These are phyloP conservation scores for Cerrena zonata DNA, from an alignment of 1,284 basidiomycete species.

Conservation along the genomic window DNA sequence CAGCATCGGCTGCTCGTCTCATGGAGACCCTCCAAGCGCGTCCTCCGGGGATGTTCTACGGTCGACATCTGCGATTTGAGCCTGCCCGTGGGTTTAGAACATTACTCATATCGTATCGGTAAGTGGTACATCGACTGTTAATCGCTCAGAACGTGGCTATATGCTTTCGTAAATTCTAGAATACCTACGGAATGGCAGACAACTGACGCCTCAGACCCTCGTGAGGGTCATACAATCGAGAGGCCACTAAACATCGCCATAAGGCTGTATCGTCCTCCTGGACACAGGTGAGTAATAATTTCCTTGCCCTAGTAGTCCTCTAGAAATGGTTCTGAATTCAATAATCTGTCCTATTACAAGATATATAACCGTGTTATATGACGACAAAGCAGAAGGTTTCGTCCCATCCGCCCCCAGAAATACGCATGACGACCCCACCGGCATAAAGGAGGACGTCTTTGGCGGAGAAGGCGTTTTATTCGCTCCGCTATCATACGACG, in stretches of 20 bases:
- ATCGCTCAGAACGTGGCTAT: no score
- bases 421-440: not conserved
- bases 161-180: no score
- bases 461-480: conserved; percentile 40
- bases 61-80: conserved; percentile 67
- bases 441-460: conserved; percentile 21
- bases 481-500: conserved; percentile 51
- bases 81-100: conserved; percentile 71
- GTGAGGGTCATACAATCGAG: not conserved
- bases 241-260: conserved; percentile 49
- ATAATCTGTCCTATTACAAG: no score
- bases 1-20: conserved; percentile 45
- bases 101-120: conserved; percentile 70
- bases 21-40: conserved; percentile 53
- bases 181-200: no score
- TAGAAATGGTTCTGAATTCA: no score
- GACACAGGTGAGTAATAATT: conserved; percentile 35
- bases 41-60: conserved; percentile 56
- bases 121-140: conserved; percentile 16
- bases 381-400: conserved; percentile 41
- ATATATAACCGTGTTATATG: conserved; percentile 50
- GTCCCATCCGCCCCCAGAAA: not conserved
- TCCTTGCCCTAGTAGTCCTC: not conserved
- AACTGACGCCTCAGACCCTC: no score
- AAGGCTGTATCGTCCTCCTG: conserved; percentile 38